phyloP scores from a whole-genome alignment of 345 rosid species.

The Eucalyptus sideroxylon region DNA sequence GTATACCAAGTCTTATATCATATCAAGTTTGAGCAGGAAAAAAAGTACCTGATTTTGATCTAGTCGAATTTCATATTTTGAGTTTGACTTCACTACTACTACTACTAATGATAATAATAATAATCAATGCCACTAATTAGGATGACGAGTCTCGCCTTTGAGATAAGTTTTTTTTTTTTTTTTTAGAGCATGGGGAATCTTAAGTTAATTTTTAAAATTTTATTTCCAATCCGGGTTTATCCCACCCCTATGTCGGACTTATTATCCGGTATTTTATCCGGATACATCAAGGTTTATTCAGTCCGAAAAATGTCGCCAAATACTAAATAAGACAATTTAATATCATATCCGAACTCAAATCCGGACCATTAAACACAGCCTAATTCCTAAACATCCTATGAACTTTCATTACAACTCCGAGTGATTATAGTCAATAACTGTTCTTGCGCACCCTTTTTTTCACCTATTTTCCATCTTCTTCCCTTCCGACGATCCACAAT shows the following conservation, averaged over 20 bases:
- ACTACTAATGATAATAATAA: too few relatives aligned
- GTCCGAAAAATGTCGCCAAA: fast-evolving
- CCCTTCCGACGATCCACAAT: background rate
- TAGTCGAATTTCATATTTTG: fast-evolving
- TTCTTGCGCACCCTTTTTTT: background rate
- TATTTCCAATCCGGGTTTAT: too few relatives aligned
- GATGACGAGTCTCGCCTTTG: fast-evolving
- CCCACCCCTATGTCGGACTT: fast-evolving
- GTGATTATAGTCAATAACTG: background rate
- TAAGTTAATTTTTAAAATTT: too few relatives aligned
- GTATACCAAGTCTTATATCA: background rate
- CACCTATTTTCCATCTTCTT: background rate
- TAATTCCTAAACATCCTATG: background rate
- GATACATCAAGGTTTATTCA: too few relatives aligned
- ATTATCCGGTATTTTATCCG: too few relatives aligned
- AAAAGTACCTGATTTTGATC: fast-evolving
- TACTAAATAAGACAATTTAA: too few relatives aligned
- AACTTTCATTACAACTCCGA: background rate
- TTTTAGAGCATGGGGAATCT: too few relatives aligned
- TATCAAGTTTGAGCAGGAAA: fast-evolving
- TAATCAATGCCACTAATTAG: background rate
- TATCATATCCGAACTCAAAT: too few relatives aligned
- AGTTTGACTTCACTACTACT: background rate
- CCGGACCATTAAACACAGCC: fast-evolving
- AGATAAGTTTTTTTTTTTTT: too few relatives aligned